These are phyloP conservation scores for Tolypocladium paradoxum DNA, from an alignment of 2,329 filamentous ascomycete species.

Conservation along the genomic window DNA sequence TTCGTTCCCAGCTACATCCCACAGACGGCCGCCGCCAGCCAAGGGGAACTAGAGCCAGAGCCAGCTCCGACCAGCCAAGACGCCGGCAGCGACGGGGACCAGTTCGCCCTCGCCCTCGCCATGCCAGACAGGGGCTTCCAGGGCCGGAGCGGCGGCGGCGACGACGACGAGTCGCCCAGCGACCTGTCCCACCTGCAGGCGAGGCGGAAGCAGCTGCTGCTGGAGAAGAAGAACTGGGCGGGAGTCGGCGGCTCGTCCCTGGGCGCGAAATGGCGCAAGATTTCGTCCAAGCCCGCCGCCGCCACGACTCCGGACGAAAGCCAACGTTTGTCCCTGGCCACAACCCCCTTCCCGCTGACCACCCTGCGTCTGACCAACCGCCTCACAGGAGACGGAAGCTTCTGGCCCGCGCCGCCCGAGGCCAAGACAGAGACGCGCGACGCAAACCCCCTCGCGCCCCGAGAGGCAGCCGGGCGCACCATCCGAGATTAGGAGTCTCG, in stretches of 20 bases:
- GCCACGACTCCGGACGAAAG: not conserved
- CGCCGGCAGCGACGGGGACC: not conserved
- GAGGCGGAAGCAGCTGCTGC: not conserved
- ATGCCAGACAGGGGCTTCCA: not conserved
- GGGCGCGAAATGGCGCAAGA: not conserved
- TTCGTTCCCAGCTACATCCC: conserved; percentile 19
- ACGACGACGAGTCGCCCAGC: not conserved
- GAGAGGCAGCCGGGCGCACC: not conserved
- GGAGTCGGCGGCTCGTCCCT: not conserved
- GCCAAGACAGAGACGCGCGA: not conserved
- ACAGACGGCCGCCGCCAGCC: not conserved
- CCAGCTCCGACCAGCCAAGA: not conserved
- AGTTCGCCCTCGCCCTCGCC: not conserved
- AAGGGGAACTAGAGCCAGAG: not conserved
- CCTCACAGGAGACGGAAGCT: not conserved
- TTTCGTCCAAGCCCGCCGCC: not conserved
- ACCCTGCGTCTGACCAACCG: not conserved
- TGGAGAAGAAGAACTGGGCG: not conserved
- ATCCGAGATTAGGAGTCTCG: not conserved
- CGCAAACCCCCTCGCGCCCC: not conserved
- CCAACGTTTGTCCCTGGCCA: not conserved
- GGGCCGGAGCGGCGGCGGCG: not conserved
- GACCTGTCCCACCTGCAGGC: not conserved
- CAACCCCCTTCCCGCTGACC: not conserved
- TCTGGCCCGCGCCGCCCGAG: not conserved